Conservation (phyloP, 2,329 filamentous ascomycete genomes). For the Aspergillus udagawae region DNA sequence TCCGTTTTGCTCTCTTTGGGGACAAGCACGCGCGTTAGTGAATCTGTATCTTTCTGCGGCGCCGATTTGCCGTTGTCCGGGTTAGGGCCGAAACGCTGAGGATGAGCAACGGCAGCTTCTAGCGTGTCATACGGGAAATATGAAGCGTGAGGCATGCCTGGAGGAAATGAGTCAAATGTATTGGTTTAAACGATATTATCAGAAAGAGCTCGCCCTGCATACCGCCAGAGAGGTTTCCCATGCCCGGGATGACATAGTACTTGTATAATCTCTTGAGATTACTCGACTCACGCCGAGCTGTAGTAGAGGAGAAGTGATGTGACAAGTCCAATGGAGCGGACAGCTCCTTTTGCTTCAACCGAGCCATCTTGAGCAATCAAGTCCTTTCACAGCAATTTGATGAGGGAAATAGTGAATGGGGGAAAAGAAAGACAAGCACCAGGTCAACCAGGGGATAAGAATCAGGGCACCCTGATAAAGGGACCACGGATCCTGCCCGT, state of each 20-base stretch:
- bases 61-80: conserved; percentile 50
- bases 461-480: background rate
- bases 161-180: background rate
- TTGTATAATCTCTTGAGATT: conserved; percentile 80
- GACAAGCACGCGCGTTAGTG: conserved; percentile 60
- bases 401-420: background rate
- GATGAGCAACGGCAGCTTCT: conserved; percentile 72
- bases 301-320: conserved; percentile 70
- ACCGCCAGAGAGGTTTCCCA: conserved; percentile 60
- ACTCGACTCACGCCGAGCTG: conserved; percentile 61
- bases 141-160: conserved; percentile 73
- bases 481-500: background rate
- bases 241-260: conserved; percentile 65
- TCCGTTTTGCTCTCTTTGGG: conserved; percentile 61
- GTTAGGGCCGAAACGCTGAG: conserved; percentile 69
- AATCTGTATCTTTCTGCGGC: conserved; percentile 29
- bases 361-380: background rate
- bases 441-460: background rate
- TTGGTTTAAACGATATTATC: no score
- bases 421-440: no score
- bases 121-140: conserved; percentile 92
- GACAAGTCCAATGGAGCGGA: conserved; percentile 66
- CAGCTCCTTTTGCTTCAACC: background rate
- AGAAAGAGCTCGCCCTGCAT: conserved; percentile 5
- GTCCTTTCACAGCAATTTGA: background rate